These are phyloP conservation scores for Geranium brycei DNA, from an alignment of 345 rosid genomes.

Conservation along the genomic window DNA sequence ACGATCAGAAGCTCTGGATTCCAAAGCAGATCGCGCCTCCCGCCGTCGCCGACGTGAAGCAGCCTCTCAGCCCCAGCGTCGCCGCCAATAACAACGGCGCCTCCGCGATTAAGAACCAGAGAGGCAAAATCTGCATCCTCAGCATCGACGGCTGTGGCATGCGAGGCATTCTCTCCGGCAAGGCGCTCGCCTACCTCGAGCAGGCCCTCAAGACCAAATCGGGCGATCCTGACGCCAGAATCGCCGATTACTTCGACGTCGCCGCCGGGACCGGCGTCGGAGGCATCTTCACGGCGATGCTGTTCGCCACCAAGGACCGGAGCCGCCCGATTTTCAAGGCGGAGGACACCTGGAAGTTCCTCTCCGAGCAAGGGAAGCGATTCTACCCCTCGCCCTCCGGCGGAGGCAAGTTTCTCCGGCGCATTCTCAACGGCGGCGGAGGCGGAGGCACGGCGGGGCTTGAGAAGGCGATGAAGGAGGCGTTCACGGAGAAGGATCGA, in stretches of 20 bases:
- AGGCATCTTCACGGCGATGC: conserved; percentile 82
- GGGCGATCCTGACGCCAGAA: conserved; percentile 69
- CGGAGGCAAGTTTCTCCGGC: conserved; percentile 26
- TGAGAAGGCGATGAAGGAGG: conserved; percentile 13
- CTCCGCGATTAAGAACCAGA: conserved; percentile 45
- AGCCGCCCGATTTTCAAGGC: conserved; percentile 59
- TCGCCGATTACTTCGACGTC: conserved; percentile 81
- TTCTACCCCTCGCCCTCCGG: conserved; percentile 26
- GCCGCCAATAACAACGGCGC: conserved; percentile 2
- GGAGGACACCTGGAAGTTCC: conserved; percentile 77
- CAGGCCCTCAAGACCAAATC: conserved; percentile 59
- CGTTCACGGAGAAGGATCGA: conserved; percentile 6
- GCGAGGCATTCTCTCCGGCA: conserved; percentile 73
- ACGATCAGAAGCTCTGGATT: conserved; percentile 65
- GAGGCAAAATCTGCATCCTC: conserved; percentile 70
- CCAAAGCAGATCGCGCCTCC: conserved; percentile 15
- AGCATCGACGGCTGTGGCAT: conserved; percentile 74
- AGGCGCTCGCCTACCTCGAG: conserved; percentile 72
- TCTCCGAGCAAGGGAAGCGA: conserved; percentile 46
- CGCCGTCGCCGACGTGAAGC: conserved; percentile 3
- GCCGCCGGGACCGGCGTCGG: conserved; percentile 84
- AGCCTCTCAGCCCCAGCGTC: conserved; percentile 2
- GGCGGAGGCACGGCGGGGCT: neutral
- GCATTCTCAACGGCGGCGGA: conserved; percentile 30
- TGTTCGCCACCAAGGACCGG: conserved; percentile 60